Evolutionary conservation across 768 basidiomycete species (phyloP).

Genomic region (Paxillus involutus): DNA sequence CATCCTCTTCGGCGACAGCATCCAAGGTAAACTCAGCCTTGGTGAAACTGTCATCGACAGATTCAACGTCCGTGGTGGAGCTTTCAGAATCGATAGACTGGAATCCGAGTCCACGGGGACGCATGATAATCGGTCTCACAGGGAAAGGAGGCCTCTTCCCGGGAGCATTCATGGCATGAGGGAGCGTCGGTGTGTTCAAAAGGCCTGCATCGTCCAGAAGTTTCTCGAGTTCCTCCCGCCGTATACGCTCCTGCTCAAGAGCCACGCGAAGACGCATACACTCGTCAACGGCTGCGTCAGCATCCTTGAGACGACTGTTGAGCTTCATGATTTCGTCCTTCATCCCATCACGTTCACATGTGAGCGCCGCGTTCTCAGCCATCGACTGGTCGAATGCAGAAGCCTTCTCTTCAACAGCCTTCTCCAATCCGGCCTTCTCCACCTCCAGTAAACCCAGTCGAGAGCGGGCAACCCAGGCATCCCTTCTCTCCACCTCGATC

Average conservation of each 20-base stretch:
- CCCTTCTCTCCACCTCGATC: conserved; percentile 76
- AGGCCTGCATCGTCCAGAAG: conserved; percentile 48
- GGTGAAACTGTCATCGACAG: conserved; percentile 41
- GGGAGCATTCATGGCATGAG: conserved; percentile 13
- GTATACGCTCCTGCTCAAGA: conserved; percentile 41
- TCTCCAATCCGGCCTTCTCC: conserved; percentile 61
- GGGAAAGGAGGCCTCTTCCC: conserved; percentile 17
- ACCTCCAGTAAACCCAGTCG: conserved; percentile 62
- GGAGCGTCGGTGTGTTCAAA: conserved; percentile 43
- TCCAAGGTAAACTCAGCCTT: conserved; percentile 51
- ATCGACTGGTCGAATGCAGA: conserved; percentile 29
- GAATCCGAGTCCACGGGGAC: conserved; percentile 50
- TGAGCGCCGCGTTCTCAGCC: conserved; percentile 24
- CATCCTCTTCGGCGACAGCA: conserved; percentile 56
- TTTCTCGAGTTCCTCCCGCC: conserved; percentile 50
- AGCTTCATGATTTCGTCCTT: conserved; percentile 29
- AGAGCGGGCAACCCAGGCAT: conserved; percentile 84
- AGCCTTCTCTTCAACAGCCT: conserved; percentile 40
- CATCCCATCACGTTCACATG: conserved; percentile 28
- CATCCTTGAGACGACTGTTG: conserved; percentile 31
- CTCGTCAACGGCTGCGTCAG: conserved; percentile 22
- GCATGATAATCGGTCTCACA: conserved; percentile 23
- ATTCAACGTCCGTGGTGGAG: conserved; percentile 71
- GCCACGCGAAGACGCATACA: conserved; percentile 26
- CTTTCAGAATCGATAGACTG: conserved; percentile 65